Evolutionary conservation across 495 filamentous ascomycete species (phyloP), one percentile per base, ranked within the genome.

Genomic region (Penicillium nucicola): DNA sequence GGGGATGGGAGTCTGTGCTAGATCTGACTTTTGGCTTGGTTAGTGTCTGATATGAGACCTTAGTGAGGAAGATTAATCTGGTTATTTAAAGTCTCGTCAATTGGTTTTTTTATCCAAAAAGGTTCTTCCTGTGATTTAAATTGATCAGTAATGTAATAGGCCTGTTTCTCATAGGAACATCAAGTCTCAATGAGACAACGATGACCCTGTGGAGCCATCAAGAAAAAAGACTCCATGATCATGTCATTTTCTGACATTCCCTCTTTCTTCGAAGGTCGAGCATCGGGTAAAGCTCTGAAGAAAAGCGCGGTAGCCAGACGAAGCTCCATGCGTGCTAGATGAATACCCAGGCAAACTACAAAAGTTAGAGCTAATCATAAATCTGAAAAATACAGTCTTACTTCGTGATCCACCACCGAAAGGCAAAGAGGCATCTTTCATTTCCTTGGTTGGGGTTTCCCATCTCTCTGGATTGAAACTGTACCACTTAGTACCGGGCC

Each of bases 401-500:
- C 70, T 62, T 30, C 75, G 66, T 18, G 62, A 67, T 7, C 79
- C 81, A 14, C 66, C 78, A 1, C 81, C 78, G 55, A 80, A 84
- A 0, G 78, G 67, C 45, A 81, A 56, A 12, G 76, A 79, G 5
- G 70, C 66, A 31, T 80, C 69, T 46, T 78, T 81, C 76, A 82
- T 81, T 11, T 57, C 71, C 36, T 70, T 71, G 0, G 76, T 77
- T 0, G 72, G 67, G 0, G 57, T 55, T 5, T 59, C 65, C 75
- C 75, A 78, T 18, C 74, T 58, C 23, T 57, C 52, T 0, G 73
- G 77, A n/a, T 71, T 46, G 50, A 79, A 78, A 2, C 63, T 72
- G 42, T 7, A 20, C 10, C 3, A n/a, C 1, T 53, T 25, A 53
- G 25, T 33, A 14, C 25, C 5, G 12, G 28, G 10, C n/a, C 7